A percentile compares a stretch with the other conserved stretches of the same genome.
Evolutionary conservation across 192 early-diverging fungal genomes (phyloP).

Genomic region (Thoreauomyces humboldtii): DNA sequence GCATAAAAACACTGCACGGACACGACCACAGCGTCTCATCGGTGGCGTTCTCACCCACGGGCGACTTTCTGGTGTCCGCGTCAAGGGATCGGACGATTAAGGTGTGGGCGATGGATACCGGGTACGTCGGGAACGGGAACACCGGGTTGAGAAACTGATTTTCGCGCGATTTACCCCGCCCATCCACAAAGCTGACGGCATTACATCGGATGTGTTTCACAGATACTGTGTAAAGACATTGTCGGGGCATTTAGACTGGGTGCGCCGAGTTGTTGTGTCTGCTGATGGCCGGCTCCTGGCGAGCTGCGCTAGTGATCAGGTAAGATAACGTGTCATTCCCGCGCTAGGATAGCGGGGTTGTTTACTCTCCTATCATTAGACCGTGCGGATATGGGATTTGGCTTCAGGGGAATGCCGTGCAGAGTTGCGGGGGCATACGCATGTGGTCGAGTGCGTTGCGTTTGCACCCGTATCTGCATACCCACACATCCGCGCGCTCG

Average conservation of each 20-base stretch:
- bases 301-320: conserved; percentile 84
- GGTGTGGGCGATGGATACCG: conserved; percentile 82
- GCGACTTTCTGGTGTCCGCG: conserved; percentile 81
- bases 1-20: conserved; percentile 80
- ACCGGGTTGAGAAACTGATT: too few relatives aligned
- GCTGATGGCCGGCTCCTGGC: conserved; percentile 72
- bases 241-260: conserved; percentile 84
- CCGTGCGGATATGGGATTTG: conserved; percentile 79
- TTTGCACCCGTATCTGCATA: conserved; percentile 76
- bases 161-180: too few relatives aligned
- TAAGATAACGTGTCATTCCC: conserved; percentile 22
- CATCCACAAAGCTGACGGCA: too few relatives aligned
- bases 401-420: conserved; percentile 68
- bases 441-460: conserved; percentile 89
- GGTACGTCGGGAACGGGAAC: too few relatives aligned
- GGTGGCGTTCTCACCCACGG: conserved; percentile 69
- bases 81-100: conserved; percentile 89
- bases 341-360: too few relatives aligned
- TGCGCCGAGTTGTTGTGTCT: conserved; percentile 66
- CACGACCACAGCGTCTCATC: conserved; percentile 93
- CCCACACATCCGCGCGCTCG: conserved; percentile 65
- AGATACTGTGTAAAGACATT: conserved; percentile 80
- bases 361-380: conserved; percentile 48
- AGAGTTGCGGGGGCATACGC: conserved; percentile 86
- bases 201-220: neutral